Evolutionary conservation across 2,329 filamentous ascomycete species (phyloP).

Genomic region (Fusarium kyushuense): DNA sequence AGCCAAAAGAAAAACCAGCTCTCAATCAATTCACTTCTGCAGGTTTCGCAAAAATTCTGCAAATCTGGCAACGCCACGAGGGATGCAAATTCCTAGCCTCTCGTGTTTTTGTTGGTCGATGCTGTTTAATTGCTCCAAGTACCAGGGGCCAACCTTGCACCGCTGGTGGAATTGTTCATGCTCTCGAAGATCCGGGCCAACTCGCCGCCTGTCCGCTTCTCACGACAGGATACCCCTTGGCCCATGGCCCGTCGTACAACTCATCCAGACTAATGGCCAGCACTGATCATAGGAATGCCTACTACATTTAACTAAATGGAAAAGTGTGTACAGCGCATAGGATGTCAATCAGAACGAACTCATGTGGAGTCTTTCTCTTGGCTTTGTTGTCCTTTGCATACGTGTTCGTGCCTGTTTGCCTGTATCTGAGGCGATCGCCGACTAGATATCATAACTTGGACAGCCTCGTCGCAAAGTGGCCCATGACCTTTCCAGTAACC

Average conservation of each 20-base stretch:
- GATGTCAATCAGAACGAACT: conserved; percentile 26
- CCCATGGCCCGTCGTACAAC: conserved; percentile 18
- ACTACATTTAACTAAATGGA: conserved; percentile 17
- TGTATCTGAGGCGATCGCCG: conserved; percentile 3
- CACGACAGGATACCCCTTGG: conserved; percentile 25
- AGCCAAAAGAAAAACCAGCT: background rate
- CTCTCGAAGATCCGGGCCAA: conserved; percentile 20
- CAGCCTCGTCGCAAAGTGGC: background rate
- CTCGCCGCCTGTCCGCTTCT: conserved; percentile 7
- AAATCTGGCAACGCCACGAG: conserved; percentile 23
- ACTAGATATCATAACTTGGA: background rate
- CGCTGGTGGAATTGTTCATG: conserved; percentile 16
- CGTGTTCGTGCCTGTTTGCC: conserved; percentile 33
- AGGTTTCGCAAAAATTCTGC: conserved; percentile 1
- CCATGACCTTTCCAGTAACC: background rate
- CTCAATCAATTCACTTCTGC: conserved; percentile 12
- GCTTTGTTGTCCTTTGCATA: conserved; percentile 23
- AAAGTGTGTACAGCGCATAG: conserved; percentile 25
- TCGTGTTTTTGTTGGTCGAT: conserved; percentile 16
- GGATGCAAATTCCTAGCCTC: conserved; percentile 8
- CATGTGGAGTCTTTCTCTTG: conserved; percentile 22
- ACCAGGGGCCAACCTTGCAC: conserved; percentile 29
- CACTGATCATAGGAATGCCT: conserved; percentile 23
- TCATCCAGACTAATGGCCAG: conserved; percentile 16
- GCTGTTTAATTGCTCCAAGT: conserved; percentile 19